These are phyloP conservation scores for Tylopilus sp. DNA, from an alignment of 768 basidiomycete genomes.

Conservation along the genomic window DNA sequence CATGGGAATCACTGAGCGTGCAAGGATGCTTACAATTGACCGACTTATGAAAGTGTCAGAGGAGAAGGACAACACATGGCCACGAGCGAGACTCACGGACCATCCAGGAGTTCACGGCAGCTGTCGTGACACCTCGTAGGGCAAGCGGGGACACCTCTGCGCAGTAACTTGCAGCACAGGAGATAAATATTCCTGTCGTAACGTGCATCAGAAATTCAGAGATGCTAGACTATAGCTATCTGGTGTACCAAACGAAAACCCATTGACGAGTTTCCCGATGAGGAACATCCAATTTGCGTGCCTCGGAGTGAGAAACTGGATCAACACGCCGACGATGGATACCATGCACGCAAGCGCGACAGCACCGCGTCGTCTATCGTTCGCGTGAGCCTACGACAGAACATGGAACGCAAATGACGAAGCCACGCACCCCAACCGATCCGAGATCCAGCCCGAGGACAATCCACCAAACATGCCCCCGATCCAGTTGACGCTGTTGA, in stretches of 20 bases:
- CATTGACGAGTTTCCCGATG: constrained; percentile 24
- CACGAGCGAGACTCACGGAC: constrained; percentile 10
- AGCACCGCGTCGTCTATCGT: constrained; percentile 23
- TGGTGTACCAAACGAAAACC: constrained; percentile 21
- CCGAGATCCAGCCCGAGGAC: constrained; percentile 22
- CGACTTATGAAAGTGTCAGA: too few species aligned
- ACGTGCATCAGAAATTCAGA: background rate
- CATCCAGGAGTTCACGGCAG: constrained; percentile 25
- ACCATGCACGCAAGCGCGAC: constrained; percentile 18
- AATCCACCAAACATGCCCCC: constrained; percentile 28
- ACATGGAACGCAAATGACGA: background rate
- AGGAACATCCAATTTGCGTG: constrained; percentile 27
- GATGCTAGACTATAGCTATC: background rate
- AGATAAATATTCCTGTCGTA: constrained; percentile 22
- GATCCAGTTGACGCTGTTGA: constrained; percentile 23
- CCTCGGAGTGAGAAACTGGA: constrained; percentile 22
- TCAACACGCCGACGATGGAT: constrained; percentile 21
- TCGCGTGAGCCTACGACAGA: background rate
- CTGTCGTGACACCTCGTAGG: constrained; percentile 24
- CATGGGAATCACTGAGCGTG: too few species aligned
- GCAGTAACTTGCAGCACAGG: constrained; percentile 23
- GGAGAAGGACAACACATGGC: background rate
- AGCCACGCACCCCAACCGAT: constrained; percentile 16
- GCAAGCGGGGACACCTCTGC: constrained; percentile 30
- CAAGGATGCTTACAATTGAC: too few species aligned